Conservation (phyloP, 305 asterid genomes). For the Fraxinus angustifolia region DNA sequence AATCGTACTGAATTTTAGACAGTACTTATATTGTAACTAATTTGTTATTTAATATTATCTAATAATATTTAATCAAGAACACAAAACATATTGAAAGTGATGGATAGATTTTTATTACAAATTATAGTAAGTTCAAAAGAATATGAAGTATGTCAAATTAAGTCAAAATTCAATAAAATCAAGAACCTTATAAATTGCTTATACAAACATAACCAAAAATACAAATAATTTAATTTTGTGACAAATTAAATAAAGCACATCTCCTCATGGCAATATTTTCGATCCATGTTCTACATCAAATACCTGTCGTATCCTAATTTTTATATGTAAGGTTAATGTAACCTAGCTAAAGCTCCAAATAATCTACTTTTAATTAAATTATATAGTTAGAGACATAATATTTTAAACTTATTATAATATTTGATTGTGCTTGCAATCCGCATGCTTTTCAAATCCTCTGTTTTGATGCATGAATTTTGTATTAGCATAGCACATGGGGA, state of each 20-base stretch:
- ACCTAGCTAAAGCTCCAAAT: neutral
- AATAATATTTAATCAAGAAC: neutral
- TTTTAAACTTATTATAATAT: neutral
- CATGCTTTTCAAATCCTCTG: conserved; percentile 12
- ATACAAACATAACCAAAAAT: neutral
- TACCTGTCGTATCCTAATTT: neutral
- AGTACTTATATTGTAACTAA: no score
- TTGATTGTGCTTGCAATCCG: neutral
- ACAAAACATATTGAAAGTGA: neutral
- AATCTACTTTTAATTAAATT: neutral
- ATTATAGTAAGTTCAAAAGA: no score
- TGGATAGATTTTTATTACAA: neutral
- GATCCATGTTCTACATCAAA: neutral
- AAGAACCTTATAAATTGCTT: no score
- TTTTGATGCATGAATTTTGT: conserved; percentile 18
- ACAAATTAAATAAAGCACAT: neutral
- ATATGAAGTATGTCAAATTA: no score
- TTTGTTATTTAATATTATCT: neutral
- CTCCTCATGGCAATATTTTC: neutral
- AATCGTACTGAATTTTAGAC: neutral
- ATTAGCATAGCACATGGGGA: conserved; percentile 42
- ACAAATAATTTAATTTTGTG: neutral
- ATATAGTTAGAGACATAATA: neutral
- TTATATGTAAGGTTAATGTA: neutral
- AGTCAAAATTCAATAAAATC: no score